Conservation (phyloP, 768 basidiomycete species). For the Russula sp. region DNA sequence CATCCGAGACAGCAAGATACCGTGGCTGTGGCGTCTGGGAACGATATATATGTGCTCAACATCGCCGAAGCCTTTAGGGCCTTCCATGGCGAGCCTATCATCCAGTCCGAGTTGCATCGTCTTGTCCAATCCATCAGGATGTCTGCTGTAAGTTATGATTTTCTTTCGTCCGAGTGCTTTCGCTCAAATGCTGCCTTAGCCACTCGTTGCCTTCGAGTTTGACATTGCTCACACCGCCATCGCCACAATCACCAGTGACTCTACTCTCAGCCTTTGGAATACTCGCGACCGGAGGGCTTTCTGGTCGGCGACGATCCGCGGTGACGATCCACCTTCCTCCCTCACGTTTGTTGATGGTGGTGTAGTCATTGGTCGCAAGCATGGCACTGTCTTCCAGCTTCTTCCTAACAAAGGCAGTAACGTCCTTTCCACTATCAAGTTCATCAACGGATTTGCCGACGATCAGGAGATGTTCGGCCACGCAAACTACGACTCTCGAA, state of each 20-base stretch:
- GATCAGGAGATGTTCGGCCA: conserved; percentile 87
- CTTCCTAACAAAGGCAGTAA: conserved; percentile 68
- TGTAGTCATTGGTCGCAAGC: conserved; percentile 77
- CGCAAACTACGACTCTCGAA: conserved; percentile 75
- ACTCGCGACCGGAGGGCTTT: conserved; percentile 71
- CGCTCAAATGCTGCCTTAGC: conserved; percentile 35
- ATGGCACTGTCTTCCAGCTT: conserved; percentile 80
- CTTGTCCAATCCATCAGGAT: conserved; percentile 64
- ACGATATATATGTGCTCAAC: conserved; percentile 71
- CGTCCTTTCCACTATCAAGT: conserved; percentile 73
- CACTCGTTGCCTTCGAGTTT: conserved; percentile 80
- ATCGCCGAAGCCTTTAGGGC: conserved; percentile 53
- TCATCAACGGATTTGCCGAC: conserved; percentile 62
- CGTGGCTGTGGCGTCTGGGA: conserved; percentile 77
- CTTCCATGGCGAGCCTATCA: conserved; percentile 58
- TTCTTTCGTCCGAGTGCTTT: neutral
- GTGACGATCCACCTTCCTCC: conserved; percentile 77
- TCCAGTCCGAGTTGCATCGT: conserved; percentile 62
- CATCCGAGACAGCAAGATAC: conserved; percentile 77
- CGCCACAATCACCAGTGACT: conserved; percentile 78
- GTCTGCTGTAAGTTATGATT: conserved; percentile 50
- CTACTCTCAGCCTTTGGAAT: conserved; percentile 77
- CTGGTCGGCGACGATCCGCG: conserved; percentile 68
- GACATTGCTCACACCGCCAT: conserved; percentile 71
- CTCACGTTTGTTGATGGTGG: conserved; percentile 82